Percentiles rank a stretch among this genome's conserved stretches.
Conservation (phyloP, 495 filamentous ascomycete genomes). For the Penicillium pulvis region DNA sequence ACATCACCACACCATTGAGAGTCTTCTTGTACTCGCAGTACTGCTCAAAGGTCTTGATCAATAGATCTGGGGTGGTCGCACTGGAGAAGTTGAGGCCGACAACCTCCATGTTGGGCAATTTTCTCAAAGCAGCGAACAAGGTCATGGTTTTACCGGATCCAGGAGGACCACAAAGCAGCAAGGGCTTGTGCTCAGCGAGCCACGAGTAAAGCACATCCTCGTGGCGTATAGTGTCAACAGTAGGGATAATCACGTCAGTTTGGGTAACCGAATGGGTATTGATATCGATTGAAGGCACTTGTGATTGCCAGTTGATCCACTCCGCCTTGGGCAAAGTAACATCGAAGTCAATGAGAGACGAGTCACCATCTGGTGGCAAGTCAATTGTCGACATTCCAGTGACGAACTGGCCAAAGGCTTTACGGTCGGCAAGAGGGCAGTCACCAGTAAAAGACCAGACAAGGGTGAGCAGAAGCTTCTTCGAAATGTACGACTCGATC, state of each 20-base stretch:
- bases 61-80: constrained; percentile 92
- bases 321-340: constrained; percentile 81
- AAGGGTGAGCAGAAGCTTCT: constrained; percentile 87
- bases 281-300: constrained; percentile 91
- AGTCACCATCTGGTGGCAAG: constrained; percentile 70
- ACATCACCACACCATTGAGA: constrained; percentile 91
- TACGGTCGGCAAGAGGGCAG: constrained; percentile 85
- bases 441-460: constrained; percentile 96
- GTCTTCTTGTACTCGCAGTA: constrained; percentile 99
- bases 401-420: constrained; percentile 82
- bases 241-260: constrained; percentile 97
- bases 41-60: constrained; percentile 99
- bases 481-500: constrained; percentile 83
- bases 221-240: constrained; percentile 92
- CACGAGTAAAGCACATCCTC: constrained; percentile 98
- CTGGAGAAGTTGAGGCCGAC: constrained; percentile 99
- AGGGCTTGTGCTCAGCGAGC: constrained; percentile 97
- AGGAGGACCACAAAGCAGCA: constrained; percentile 94
- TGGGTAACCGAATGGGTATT: constrained; percentile 97
- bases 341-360: constrained; percentile 93
- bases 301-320: constrained; percentile 91
- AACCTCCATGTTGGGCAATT: constrained; percentile 97
- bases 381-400: constrained; percentile 80
- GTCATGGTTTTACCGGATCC: constrained; percentile 99
- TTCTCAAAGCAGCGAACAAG: constrained; percentile 92